phyloP scores from a whole-genome alignment of 495 filamentous ascomycete genomes.

The Podospora tetraspora region DNA sequence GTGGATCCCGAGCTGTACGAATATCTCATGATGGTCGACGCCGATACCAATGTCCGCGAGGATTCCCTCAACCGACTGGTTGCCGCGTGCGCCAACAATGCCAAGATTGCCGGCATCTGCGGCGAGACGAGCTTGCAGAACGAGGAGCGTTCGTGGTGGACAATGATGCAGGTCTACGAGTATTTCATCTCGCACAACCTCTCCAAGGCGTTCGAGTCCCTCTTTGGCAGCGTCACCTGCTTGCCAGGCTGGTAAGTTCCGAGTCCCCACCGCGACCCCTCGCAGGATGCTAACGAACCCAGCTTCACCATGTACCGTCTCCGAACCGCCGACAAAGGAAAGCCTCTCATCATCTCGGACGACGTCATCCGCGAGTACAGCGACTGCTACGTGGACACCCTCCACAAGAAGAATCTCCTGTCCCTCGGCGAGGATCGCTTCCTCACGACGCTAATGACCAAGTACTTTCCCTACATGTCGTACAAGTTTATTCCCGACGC shows the following conservation, averaged over 20 bases:
- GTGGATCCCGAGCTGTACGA: slow-evolving; percentile 97
- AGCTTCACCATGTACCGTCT: slow-evolving; percentile 99
- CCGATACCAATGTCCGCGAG: slow-evolving; percentile 90
- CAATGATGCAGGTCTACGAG: slow-evolving; percentile 99
- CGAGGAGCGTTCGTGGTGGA: slow-evolving; percentile 92
- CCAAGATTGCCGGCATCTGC: slow-evolving; percentile 95
- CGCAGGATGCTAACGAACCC: slow-evolving; percentile 30
- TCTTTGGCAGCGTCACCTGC: slow-evolving; percentile 95
- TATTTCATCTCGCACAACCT: slow-evolving; percentile 96
- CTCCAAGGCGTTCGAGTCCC: slow-evolving; percentile 88
- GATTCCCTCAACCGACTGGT: slow-evolving; percentile 91
- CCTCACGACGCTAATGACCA: slow-evolving; percentile 95
- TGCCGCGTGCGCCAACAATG: slow-evolving; percentile 86
- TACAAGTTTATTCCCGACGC: slow-evolving; percentile 95
- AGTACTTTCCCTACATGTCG: slow-evolving; percentile 90
- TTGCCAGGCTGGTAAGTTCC: slow-evolving; percentile 89
- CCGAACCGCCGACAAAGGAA: slow-evolving; percentile 84
- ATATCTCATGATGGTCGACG: slow-evolving; percentile 95
- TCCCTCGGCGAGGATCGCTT: slow-evolving; percentile 96
- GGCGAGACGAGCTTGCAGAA: slow-evolving; percentile 96
- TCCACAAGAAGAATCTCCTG: slow-evolving; percentile 97
- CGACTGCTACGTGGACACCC: slow-evolving; percentile 81
- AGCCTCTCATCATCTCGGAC: slow-evolving; percentile 86
- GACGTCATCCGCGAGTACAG: slow-evolving; percentile 82
- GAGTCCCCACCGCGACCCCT: background rate